Evolutionary conservation across 2,329 filamentous ascomycete genomes (phyloP), one percentile per base, ranked within the genome.

Genomic region (Ceratocystis cubensis): DNA sequence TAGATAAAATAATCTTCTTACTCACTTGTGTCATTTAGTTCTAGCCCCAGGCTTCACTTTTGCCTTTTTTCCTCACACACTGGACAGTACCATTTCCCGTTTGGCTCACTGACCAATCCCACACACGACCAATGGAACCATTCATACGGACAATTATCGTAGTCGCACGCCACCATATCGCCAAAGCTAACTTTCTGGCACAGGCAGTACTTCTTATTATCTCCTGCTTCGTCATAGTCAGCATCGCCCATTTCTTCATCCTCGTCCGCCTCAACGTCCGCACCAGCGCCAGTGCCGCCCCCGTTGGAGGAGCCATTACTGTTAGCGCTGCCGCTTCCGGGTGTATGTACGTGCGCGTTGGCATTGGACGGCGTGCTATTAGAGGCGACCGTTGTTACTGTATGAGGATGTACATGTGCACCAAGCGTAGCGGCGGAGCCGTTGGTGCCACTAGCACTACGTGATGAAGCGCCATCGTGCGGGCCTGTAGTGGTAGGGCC

Each of bases 151-250:
- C 89, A 94, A 70, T 86, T 82, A 67, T 88, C 85, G 74, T 93
- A 93, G 78, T 94, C 89, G 77, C 89, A 94, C 37, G 88, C 89
- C 69, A 94, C 89, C 89, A 94, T 94, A 73, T 93, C 88, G 69
- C 89, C 89, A 73, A 89, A 91, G 75, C 88, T 91, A 70, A 92
- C 87, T 71, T 88, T 88, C 74, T 92, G 87, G 75, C 89, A 94
- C 37, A 87, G 81, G 76, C 89, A 94, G 76, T 94, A 94, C 74
- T 90, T 89, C 73, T 88, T 87, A 75, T 91, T 88, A 69, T 87
- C 86, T 65, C 85, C 85, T 53, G 87, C 87, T 66, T 90, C 88
- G 63, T 90, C 87, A 41, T 87, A 85, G 25, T 84, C 80, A 7
- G 78, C 81, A 66, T 80, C 81, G 33, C 81, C 81, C 71, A 84